These are phyloP conservation scores for Saccharomyces pastorianus DNA, from an alignment of 1,139 yeast species.

Conservation along the genomic window DNA sequence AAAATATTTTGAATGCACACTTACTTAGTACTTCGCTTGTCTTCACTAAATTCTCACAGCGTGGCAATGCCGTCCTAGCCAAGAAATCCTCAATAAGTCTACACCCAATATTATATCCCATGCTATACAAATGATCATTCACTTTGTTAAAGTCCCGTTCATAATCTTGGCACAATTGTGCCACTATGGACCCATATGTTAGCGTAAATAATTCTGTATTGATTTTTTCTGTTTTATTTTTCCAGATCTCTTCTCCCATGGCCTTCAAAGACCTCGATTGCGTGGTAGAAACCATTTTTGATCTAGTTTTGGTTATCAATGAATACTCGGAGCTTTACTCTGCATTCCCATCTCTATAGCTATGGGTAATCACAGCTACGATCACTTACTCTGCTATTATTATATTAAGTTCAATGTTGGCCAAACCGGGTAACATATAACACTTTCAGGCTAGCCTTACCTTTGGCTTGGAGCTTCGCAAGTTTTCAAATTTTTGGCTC, in stretches of 20 bases:
- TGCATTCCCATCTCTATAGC: not conserved
- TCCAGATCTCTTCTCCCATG: conserved; percentile 89
- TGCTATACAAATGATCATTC: conserved; percentile 72
- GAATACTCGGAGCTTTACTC: not conserved
- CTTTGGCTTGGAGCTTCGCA: not conserved
- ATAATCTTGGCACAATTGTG: conserved; percentile 85
- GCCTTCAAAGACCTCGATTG: conserved; percentile 34
- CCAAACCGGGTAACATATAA: not conserved
- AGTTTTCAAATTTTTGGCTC: not conserved
- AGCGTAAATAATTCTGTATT: conserved; percentile 87
- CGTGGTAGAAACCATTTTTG: conserved; percentile 4
- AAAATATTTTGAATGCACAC: conserved; percentile 82
- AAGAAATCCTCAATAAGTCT: conserved; percentile 87
- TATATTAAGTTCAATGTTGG: not conserved
- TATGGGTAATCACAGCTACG: not conserved
- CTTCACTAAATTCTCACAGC: conserved; percentile 74
- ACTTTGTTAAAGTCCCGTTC: conserved; percentile 69
- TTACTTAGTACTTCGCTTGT: conserved; percentile 83
- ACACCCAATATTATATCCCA: conserved; percentile 94
- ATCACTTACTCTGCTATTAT: not conserved
- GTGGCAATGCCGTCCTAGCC: conserved; percentile 73
- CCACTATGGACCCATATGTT: conserved; percentile 89
- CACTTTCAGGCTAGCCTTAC: not conserved
- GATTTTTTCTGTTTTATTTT: conserved; percentile 77
- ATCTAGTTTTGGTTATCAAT: not conserved